A percentile compares a stretch with the other conserved stretches of the same genome.
phyloP scores from a whole-genome alignment of 208 protist species.

The Trypanosoma cruzi region DNA sequence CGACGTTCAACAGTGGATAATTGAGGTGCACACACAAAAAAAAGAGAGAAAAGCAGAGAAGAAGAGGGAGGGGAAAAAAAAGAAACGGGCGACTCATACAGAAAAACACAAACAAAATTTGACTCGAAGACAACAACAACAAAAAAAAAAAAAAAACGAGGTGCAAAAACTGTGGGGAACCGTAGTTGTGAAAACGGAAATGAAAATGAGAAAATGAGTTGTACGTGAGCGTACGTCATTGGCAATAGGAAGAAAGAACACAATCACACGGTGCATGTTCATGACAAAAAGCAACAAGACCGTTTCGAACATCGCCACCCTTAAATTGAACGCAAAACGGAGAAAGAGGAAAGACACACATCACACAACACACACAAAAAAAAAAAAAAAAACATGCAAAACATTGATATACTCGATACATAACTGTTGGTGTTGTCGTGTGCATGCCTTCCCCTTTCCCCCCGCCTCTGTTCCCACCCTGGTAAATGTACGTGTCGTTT shows the following conservation, averaged over 20 bases:
- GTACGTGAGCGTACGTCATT: neutral
- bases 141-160: conserved; percentile 10
- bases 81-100: neutral
- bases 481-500: neutral
- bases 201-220: neutral
- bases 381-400: neutral
- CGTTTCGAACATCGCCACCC: neutral
- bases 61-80: neutral
- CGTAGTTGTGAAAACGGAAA: neutral
- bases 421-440: neutral
- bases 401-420: neutral
- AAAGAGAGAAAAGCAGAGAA: conserved; percentile 19
- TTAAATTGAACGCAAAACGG: neutral
- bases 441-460: neutral
- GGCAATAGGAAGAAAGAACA: no score
- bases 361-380: no score
- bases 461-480: neutral
- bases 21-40: neutral
- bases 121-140: neutral
- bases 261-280: no score
- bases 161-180: conserved; percentile 7
- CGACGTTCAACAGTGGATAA: neutral
- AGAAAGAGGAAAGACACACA: neutral
- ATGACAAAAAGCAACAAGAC: neutral
- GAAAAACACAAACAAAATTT: neutral